A percentile compares a stretch with the other conserved stretches of the same genome.
These are phyloP conservation scores for Scheffersomyces illinoinensis DNA, from an alignment of 1,139 yeast species.

Conservation along the genomic window DNA sequence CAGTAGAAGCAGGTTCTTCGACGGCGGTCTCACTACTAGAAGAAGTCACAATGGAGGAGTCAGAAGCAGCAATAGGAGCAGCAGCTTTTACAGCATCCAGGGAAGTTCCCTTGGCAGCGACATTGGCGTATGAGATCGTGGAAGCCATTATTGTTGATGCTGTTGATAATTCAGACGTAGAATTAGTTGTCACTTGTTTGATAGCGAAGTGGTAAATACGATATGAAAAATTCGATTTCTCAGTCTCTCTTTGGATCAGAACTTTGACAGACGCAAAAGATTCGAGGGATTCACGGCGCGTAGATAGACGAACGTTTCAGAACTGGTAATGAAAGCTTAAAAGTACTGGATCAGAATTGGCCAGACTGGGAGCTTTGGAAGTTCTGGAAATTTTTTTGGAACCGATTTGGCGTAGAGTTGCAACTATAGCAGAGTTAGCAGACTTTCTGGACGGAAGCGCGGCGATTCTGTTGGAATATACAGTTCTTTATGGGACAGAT, in stretches of 20 bases:
- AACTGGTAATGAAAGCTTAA: neutral
- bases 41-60: conserved; percentile 1
- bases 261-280: neutral
- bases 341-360: neutral
- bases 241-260: neutral
- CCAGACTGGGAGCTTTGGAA: neutral
- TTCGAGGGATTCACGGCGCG: neutral
- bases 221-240: neutral
- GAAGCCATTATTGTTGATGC: neutral
- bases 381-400: neutral
- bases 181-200: neutral
- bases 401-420: neutral
- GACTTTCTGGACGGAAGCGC: neutral
- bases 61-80: conserved; percentile 9
- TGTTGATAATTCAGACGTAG: neutral
- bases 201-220: neutral
- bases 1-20: conserved; percentile 8
- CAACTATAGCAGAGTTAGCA: neutral
- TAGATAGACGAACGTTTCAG: neutral
- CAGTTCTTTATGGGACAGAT: neutral
- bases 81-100: conserved; percentile 7
- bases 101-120: conserved; percentile 35
- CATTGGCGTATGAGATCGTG: conserved; percentile 40
- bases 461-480: neutral
- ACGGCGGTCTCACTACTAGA: neutral